Conservation (phyloP, 192 early-diverging fungal species). For the Cladochytrium replicatum region DNA sequence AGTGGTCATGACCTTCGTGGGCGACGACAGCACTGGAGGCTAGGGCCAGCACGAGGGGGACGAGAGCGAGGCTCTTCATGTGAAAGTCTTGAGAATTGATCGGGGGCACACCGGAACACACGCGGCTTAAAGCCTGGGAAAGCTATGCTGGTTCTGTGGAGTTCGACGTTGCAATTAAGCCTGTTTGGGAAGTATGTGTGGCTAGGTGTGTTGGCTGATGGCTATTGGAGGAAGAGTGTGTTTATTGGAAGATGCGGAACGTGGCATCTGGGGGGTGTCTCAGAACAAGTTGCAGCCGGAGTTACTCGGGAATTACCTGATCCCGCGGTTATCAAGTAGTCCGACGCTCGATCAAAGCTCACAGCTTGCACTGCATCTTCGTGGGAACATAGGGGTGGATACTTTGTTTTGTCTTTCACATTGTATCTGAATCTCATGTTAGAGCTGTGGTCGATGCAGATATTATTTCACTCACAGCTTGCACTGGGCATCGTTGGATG, state of each 20-base stretch:
- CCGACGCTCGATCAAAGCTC: constrained; percentile 30
- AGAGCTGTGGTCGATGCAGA: constrained; percentile 3
- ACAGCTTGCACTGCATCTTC: constrained; percentile 35
- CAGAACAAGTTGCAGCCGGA: neutral
- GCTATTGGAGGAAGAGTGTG: too few relatives aligned
- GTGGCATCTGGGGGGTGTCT: constrained; percentile 9
- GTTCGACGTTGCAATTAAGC: too few relatives aligned
- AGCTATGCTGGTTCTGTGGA: too few relatives aligned
- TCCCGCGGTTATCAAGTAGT: constrained; percentile 35
- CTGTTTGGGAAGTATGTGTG: too few relatives aligned
- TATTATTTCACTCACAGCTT: constrained; percentile 12
- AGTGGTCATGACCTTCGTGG: too few relatives aligned
- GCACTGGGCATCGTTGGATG: constrained; percentile 31
- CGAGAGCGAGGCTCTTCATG: too few relatives aligned
- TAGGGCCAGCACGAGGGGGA: too few relatives aligned
- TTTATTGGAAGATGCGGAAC: constrained; percentile 18
- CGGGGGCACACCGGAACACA: too few relatives aligned
- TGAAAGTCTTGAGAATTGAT: too few relatives aligned
- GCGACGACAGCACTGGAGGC: too few relatives aligned
- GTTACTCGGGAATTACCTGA: constrained; percentile 16
- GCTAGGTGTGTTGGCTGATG: too few relatives aligned
- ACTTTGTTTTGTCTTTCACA: constrained; percentile 8
- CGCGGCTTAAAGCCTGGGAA: too few relatives aligned
- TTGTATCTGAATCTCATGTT: constrained; percentile 12
- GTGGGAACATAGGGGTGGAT: constrained; percentile 7